Conservation (phyloP, 2,329 filamentous ascomycete species). For the Ceratocystis destructans region DNA sequence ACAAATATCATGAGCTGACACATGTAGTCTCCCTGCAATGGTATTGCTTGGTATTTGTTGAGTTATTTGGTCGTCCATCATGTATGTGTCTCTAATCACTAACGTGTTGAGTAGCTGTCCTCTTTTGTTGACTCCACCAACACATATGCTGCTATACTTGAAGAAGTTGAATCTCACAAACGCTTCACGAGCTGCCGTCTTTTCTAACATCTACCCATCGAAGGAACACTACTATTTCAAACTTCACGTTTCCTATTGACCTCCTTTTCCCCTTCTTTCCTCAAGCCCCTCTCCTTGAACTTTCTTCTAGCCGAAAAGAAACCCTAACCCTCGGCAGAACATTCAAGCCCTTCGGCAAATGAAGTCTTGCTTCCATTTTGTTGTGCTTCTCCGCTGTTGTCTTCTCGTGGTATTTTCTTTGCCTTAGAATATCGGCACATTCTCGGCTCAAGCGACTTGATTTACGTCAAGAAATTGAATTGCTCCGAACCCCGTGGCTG, state of each 20-base stretch:
- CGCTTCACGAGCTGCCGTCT: neutral
- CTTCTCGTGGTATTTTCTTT: neutral
- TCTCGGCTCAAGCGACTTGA: neutral
- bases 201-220: neutral
- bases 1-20: neutral
- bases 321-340: slow-evolving; percentile 5
- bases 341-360: neutral
- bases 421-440: neutral
- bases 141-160: neutral
- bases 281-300: neutral
- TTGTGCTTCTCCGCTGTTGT: neutral
- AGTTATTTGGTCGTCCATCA: neutral
- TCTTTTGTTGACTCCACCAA: neutral
- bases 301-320: neutral
- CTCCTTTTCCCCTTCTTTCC: neutral
- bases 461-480: neutral
- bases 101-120: neutral
- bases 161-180: neutral
- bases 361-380: neutral
- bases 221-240: too few species aligned
- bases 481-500: neutral
- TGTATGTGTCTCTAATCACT: too few species aligned
- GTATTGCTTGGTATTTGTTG: neutral
- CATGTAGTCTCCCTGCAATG: neutral
- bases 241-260: neutral